These are phyloP conservation scores for Tuber calosporum DNA, from an alignment of 495 filamentous ascomycete genomes.

Conservation along the genomic window DNA sequence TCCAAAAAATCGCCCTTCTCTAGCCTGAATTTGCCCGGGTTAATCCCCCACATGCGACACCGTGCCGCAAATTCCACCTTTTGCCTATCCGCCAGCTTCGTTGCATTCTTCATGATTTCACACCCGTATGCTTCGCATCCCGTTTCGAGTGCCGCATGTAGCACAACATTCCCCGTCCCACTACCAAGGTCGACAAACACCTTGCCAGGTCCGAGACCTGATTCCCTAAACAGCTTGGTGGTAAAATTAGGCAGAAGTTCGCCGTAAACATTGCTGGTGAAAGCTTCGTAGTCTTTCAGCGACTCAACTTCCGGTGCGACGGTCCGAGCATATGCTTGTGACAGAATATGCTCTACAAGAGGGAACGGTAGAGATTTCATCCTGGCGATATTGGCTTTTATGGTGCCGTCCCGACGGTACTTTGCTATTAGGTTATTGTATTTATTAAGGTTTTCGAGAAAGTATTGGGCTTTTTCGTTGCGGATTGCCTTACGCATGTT, in stretches of 20 bases:
- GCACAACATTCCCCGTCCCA: conserved; percentile 87
- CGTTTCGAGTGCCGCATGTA: conserved; percentile 88
- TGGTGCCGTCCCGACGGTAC: conserved; percentile 56
- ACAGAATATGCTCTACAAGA: conserved; percentile 72
- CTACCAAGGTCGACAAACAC: conserved; percentile 92
- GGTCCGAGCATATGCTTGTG: conserved; percentile 82
- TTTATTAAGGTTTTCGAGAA: conserved; percentile 59
- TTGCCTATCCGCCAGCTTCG: conserved; percentile 76
- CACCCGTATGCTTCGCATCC: conserved; percentile 95
- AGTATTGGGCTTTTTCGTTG: conserved; percentile 57
- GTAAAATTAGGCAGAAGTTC: conserved; percentile 82
- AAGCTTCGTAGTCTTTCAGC: conserved; percentile 74
- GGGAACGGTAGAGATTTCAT: conserved; percentile 59
- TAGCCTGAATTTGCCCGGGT: conserved; percentile 68
- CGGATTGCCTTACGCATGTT: conserved; percentile 50
- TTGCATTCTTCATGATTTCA: conserved; percentile 86
- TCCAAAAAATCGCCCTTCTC: conserved; percentile 78
- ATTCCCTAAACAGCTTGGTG: conserved; percentile 64
- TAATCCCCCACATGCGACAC: conserved; percentile 82
- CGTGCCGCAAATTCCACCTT: conserved; percentile 76
- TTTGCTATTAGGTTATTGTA: conserved; percentile 65
- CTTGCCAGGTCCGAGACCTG: conserved; percentile 65
- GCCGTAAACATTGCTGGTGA: conserved; percentile 86
- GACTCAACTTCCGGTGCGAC: conserved; percentile 80
- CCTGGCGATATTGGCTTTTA: conserved; percentile 60